Evolutionary conservation across 2,329 filamentous ascomycete genomes (phyloP).

Genomic region (Hawksworthiomyces lignivorus): DNA sequence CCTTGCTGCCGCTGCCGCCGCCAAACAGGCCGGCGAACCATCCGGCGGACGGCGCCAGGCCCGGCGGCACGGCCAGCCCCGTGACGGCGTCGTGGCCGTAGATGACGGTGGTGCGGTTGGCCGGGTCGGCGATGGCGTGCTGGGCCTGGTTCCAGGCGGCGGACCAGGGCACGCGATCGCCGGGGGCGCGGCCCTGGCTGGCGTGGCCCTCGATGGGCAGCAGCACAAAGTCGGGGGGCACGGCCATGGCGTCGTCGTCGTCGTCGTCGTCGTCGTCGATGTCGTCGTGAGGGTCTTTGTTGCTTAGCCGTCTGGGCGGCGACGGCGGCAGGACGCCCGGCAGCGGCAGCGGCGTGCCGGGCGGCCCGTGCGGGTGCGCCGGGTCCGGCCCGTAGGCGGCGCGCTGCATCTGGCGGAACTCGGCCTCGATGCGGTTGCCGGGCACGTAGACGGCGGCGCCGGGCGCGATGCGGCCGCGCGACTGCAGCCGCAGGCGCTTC

Average conservation of each 20-base stretch:
- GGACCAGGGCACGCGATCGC: conserved; percentile 50
- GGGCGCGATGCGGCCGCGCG: conserved; percentile 11
- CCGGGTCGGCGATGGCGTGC: conserved; percentile 19
- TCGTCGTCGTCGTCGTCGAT: conserved; percentile 10
- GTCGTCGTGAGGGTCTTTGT: background rate
- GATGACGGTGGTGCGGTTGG: conserved; percentile 56
- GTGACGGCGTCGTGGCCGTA: conserved; percentile 80
- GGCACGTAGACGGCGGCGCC: conserved; percentile 13
- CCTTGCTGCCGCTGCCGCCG: conserved; percentile 3
- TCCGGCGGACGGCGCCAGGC: background rate
- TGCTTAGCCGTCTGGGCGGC: background rate
- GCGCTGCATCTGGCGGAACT: conserved; percentile 13
- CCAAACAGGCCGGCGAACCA: conserved; percentile 2
- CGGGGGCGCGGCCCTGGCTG: conserved; percentile 42
- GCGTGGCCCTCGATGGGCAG: conserved; percentile 33
- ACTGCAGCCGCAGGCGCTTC: conserved; percentile 21
- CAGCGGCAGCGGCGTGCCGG: background rate
- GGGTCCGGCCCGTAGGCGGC: conserved; percentile 11
- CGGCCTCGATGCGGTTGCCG: conserved; percentile 13
- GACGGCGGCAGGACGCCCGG: conserved; percentile 7
- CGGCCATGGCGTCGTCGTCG: conserved; percentile 3
- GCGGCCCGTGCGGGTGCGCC: too few relatives aligned
- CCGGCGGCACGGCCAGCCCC: conserved; percentile 46
- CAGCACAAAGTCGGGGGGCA: conserved; percentile 14
- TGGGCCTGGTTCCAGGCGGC: conserved; percentile 52